These are phyloP conservation scores for Clohesyomyces aquaticus DNA, from an alignment of 495 filamentous ascomycete species.

Conservation along the genomic window DNA sequence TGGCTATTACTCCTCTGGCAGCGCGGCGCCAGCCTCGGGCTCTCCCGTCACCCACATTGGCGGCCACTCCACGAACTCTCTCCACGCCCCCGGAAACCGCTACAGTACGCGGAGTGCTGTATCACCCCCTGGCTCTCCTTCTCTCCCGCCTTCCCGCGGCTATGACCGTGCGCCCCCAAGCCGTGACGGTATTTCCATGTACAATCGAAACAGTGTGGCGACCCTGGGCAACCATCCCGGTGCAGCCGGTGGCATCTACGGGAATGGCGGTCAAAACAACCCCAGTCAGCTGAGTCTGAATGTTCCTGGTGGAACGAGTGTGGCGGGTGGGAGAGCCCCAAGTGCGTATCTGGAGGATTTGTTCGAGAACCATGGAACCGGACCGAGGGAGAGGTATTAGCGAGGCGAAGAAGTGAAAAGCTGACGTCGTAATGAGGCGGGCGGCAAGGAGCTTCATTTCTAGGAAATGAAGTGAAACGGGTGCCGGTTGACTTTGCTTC, in stretches of 20 bases:
- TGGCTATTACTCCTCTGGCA: constrained; percentile 84
- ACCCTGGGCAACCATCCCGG: constrained; percentile 34
- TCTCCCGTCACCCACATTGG: constrained; percentile 54
- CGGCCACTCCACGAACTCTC: constrained; percentile 53
- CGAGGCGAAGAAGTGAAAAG: no score
- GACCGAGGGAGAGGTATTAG: constrained; percentile 42
- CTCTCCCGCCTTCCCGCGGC: constrained; percentile 42
- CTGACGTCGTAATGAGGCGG: no score
- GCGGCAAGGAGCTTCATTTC: no score
- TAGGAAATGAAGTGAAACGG: no score
- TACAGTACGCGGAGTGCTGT: constrained; percentile 50
- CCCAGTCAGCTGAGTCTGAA: constrained; percentile 71
- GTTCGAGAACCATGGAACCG: constrained; percentile 68
- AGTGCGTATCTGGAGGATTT: constrained; percentile 93
- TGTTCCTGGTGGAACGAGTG: constrained; percentile 62
- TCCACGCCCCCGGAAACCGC: constrained; percentile 46
- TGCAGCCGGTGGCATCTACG: constrained; percentile 42
- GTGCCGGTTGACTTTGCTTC: no score
- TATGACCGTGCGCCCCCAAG: constrained; percentile 46
- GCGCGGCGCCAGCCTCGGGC: constrained; percentile 55
- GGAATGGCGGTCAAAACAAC: constrained; percentile 56
- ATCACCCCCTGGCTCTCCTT: constrained; percentile 72
- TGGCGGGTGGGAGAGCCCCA: constrained; percentile 68
- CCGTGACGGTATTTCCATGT: constrained; percentile 43
- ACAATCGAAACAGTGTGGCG: constrained; percentile 37